A percentile compares a stretch with the other conserved stretches of the same genome.
These are phyloP conservation scores for Corylus heterophylla DNA, from an alignment of 306 rosid genomes.

Conservation along the genomic window DNA sequence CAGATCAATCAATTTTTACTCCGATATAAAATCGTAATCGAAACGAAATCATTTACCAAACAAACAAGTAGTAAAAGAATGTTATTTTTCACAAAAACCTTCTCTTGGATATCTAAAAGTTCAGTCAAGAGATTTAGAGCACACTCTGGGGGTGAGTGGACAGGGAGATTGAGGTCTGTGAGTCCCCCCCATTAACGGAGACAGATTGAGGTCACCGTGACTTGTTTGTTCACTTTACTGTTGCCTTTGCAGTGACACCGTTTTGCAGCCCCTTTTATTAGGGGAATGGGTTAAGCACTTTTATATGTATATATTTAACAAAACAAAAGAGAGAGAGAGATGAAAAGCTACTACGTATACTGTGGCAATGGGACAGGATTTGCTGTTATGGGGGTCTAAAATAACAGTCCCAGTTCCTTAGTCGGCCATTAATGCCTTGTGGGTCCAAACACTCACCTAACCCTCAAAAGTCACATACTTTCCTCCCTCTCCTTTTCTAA, in stretches of 20 bases:
- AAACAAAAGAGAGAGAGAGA: too few species aligned
- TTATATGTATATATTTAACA: too few species aligned
- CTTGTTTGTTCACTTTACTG: slow-evolving; percentile 37
- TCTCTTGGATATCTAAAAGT: too few species aligned
- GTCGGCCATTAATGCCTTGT: slow-evolving; percentile 59
- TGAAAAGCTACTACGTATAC: not conserved
- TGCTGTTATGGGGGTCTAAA: slow-evolving; percentile 54
- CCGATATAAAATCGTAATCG: too few species aligned
- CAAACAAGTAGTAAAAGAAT: too few species aligned
- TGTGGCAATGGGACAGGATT: slow-evolving; percentile 50
- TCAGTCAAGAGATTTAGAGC: too few species aligned
- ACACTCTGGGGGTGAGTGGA: too few species aligned
- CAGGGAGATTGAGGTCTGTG: too few species aligned
- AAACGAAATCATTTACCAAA: too few species aligned
- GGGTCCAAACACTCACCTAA: slow-evolving; percentile 67
- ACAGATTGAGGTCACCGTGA: slow-evolving; percentile 26
- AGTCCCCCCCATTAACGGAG: not conserved
- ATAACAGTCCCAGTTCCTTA: slow-evolving; percentile 44
- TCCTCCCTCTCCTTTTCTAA: slow-evolving; percentile 14
- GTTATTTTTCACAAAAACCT: too few species aligned
- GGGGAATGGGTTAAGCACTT: slow-evolving; percentile 38
- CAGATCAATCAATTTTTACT: too few species aligned
- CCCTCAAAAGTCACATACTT: slow-evolving; percentile 42
- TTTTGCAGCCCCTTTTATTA: slow-evolving; percentile 25
- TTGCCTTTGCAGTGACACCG: slow-evolving; percentile 28